phyloP scores from a whole-genome alignment of 2,329 filamentous ascomycete genomes.

The Chlorencoelia australis region DNA sequence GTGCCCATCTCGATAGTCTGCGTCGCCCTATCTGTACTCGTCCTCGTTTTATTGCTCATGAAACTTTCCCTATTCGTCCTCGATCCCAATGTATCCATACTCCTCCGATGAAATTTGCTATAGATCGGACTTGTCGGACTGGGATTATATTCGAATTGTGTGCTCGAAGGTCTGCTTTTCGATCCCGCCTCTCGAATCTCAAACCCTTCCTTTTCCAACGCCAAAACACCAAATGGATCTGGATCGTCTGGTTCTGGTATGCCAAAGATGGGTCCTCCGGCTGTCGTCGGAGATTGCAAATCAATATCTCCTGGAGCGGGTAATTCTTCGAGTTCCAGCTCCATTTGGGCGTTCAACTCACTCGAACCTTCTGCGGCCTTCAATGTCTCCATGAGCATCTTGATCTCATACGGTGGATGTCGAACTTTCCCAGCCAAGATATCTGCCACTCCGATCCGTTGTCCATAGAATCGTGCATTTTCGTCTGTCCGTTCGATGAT shows the following conservation, averaged over 20 bases:
- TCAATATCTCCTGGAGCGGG: constrained; percentile 70
- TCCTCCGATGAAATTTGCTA: constrained; percentile 47
- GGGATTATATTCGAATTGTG: constrained; percentile 74
- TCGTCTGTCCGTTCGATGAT: constrained; percentile 80
- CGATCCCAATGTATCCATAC: constrained; percentile 52
- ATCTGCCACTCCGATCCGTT: constrained; percentile 49
- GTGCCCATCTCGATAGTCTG: constrained; percentile 58
- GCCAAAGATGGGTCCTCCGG: constrained; percentile 52
- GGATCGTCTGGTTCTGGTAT: constrained; percentile 72
- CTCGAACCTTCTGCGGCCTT: constrained; percentile 77
- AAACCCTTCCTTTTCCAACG: constrained; percentile 80
- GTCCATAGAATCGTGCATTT: constrained; percentile 77
- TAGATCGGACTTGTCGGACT: constrained; percentile 65
- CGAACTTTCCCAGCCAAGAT: constrained; percentile 38
- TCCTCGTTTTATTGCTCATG: constrained; percentile 48
- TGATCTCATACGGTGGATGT: constrained; percentile 30
- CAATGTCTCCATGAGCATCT: constrained; percentile 56
- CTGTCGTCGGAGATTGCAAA: constrained; percentile 31
- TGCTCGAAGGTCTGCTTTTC: constrained; percentile 61
- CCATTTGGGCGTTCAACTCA: constrained; percentile 58
- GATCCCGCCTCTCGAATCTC: constrained; percentile 87
- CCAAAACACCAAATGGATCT: constrained; percentile 84
- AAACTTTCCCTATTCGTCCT: constrained; percentile 64
- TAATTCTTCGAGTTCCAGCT: constrained; percentile 53
- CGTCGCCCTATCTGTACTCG: constrained; percentile 50